These are phyloP conservation scores for Termitomyces heimii DNA, from an alignment of 768 basidiomycete species.

Conservation along the genomic window DNA sequence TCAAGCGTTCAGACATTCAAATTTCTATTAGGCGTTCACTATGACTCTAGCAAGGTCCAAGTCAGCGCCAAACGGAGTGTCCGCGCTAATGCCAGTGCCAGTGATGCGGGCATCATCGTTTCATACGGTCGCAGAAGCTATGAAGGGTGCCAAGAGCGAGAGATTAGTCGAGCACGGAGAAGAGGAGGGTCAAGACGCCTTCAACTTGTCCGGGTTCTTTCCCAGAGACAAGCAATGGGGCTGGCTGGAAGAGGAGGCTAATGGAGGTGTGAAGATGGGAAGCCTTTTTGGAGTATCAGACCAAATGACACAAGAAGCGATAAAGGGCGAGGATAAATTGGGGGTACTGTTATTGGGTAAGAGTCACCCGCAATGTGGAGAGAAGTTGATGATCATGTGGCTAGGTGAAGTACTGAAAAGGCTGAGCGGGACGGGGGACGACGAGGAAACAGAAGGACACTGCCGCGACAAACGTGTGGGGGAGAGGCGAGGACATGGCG, in stretches of 20 bases:
- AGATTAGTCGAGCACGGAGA: background rate
- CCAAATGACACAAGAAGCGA: constrained; percentile 22
- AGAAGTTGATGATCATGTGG: constrained; percentile 21
- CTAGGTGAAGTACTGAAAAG: background rate
- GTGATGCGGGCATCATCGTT: constrained; percentile 18
- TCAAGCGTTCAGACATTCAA: too few species aligned
- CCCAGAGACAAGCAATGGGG: constrained; percentile 34
- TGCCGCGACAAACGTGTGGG: constrained; percentile 22
- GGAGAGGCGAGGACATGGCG: constrained; percentile 26
- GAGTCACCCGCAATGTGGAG: constrained; percentile 13
- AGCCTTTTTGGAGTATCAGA: constrained; percentile 19
- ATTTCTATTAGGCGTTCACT: background rate
- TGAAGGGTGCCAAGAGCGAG: constrained; percentile 5
- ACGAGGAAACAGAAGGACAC: constrained; percentile 29
- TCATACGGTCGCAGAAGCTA: constrained; percentile 7
- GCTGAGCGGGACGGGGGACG: constrained; percentile 14
- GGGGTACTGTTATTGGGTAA: constrained; percentile 40
- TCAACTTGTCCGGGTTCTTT: constrained; percentile 44
- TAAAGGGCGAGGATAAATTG: constrained; percentile 43
- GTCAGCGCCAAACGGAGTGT: constrained; percentile 23
- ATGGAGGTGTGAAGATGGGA: constrained; percentile 8
- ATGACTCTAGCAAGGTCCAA: constrained; percentile 21
- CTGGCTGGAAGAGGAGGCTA: constrained; percentile 29
- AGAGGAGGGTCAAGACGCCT: constrained; percentile 32
- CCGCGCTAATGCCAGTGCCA: constrained; percentile 4